Base-by-base conservation (phyloP, 148 eudicot genomes). In the Linanthus parryae region DNA sequence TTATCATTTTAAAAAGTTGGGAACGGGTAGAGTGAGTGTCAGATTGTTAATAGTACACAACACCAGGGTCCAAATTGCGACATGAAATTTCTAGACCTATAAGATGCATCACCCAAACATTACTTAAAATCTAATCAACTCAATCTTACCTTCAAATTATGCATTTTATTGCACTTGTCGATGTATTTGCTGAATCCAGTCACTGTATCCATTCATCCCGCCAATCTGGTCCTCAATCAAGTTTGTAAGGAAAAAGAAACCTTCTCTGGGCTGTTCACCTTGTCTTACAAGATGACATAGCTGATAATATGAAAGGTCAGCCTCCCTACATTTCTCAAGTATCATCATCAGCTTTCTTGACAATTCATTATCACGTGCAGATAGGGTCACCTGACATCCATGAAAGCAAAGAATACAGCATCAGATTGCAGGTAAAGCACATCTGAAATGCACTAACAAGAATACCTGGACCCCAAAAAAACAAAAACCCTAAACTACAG, bases 211-310 rank as follows among this genome's bases (percentile, higher is more conserved):
- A 68, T 66, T 80, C 37, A 72, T 65, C 58, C 91, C 91, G 21
- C 88, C 82, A 27, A 69, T 66, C 48, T 84, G 95, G 72, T 94
- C 99, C 73, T 94, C 99, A 5, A 94, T 72, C 27, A 94, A 80
- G 68, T 84, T 84, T 56, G 77, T 55, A 33, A 94, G 90, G 45
- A 87, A 73, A 71, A 78, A 88, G 65, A 69, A 78, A 35, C 95
- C 91, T 82, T 94, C 99, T 62, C 88, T 63, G 9, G 99, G 96
- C 62, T 92, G 99, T 66, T 88, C 96, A 26, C 99, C 95, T 76
- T 88, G 99, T 65, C 91, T 75, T 65, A 88, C 91, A 64, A 94
- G 73, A 64, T 88, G 85, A 58, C 85, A 80, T 24, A 84, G 76
- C 73, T 84, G 96, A 78, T 73, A 88, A 66, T 75, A 82, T 24